Evolutionary conservation across 2,329 filamentous ascomycete species (phyloP), one percentile per base, ranked within the genome.

Genomic region (Xylogone sp.): DNA sequence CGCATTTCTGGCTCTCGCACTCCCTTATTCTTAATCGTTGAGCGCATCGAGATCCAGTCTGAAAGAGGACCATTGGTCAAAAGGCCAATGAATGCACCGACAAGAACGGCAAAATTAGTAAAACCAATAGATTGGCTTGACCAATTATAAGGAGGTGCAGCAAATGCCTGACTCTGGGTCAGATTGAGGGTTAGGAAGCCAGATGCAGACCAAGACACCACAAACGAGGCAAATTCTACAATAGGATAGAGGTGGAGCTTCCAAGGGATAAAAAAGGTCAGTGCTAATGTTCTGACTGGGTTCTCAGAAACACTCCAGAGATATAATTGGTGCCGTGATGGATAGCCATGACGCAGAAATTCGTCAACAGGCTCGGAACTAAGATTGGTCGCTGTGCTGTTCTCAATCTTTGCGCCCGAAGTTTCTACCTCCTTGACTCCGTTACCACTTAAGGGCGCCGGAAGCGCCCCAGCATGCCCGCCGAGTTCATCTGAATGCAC

Each of bases 181-280:
- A 86, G 69, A 65, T 86, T 86, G 60, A 85, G 53, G 3, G 64
- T 64, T 0, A 86, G 68, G 66, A 84, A 83, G 20, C 69, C 75
- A 42, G 73, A 78, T 50, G 79, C 80, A 9, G 72, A 74, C 79
- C 80, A 86, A 20, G 76, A 80, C 5, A 84, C 79, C 21, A 83
- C 75, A 57, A 86, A 85, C 13, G 79, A 74, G 1, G 82, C 73
- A 51, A 83, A 81, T 55, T 84, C 75, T 42, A 86, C 77, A 51
- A 86, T 85, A 0, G 83, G 83, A 64, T 81, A 86, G 0, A 72
- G 58, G 61, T 83, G 78, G 1, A 86, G 69, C 58, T 84, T 82
- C 75, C 79, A 83, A 0, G 83, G 83, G 6, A 81, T 73, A 75
- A 76, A 83, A 19, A 86, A 70, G n/a, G 57, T 82, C 79, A 22